Evolutionary conservation across 1,284 basidiomycete species (phyloP).

Genomic region (Polyporus tsugae): DNA sequence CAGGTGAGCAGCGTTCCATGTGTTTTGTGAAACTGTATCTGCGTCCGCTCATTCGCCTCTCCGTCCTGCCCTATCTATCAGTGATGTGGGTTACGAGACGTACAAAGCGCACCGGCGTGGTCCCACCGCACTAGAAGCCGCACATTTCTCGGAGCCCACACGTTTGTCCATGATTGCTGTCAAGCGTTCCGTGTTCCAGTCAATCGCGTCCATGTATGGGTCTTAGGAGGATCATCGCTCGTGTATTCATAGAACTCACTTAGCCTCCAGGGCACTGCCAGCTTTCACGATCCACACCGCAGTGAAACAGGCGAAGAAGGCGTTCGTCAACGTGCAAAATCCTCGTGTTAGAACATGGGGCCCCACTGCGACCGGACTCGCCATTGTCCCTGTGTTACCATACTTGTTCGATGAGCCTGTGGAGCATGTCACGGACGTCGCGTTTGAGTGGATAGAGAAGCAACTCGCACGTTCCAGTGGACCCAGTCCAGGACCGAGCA

Average conservation of each 20-base stretch:
- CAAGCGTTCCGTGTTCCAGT: conserved; percentile 87
- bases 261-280: conserved; percentile 68
- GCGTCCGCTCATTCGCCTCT: conserved; percentile 18
- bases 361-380: conserved; percentile 82
- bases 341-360: conserved; percentile 79
- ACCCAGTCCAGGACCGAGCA: conserved; percentile 22
- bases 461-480: conserved; percentile 30
- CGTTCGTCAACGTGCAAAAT: conserved; percentile 72
- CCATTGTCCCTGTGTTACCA: conserved; percentile 82
- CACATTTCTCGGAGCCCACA: conserved; percentile 80
- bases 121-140: conserved; percentile 77
- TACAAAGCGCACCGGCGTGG: conserved; percentile 85
- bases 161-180: conserved; percentile 76
- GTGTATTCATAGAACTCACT: conserved; percentile 9
- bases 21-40: conserved; percentile 8
- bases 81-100: conserved; percentile 92
- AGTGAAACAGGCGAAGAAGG: conserved; percentile 81
- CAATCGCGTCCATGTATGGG: conserved; percentile 85
- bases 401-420: conserved; percentile 88
- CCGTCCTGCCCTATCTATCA: conserved; percentile 44
- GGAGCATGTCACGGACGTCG: conserved; percentile 69
- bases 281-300: conserved; percentile 88
- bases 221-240: conserved; percentile 25
- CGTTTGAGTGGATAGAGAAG: conserved; percentile 73
- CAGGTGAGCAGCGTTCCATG: conserved; percentile 51